A percentile compares a stretch with the other conserved stretches of the same genome.
phyloP scores from a whole-genome alignment of 2,329 filamentous ascomycete genomes.

The Colletotrichum sidae region DNA sequence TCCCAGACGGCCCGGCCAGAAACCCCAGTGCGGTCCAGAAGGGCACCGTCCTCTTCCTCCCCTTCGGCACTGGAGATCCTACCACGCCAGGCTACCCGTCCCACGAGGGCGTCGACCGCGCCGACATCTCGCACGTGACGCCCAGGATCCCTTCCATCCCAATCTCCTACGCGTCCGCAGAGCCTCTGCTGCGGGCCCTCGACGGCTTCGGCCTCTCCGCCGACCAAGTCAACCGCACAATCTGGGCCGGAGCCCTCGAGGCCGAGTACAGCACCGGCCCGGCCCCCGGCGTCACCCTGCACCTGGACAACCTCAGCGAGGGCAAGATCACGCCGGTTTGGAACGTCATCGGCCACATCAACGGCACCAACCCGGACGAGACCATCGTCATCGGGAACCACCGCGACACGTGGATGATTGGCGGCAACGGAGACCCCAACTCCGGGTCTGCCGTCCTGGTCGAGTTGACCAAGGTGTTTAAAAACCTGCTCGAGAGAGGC shows the following conservation, averaged over 20 bases:
- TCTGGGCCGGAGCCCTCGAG: conserved; percentile 67
- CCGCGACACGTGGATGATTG: conserved; percentile 84
- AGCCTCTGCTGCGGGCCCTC: conserved; percentile 81
- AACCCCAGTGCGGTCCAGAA: conserved; percentile 83
- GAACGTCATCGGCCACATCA: conserved; percentile 85
- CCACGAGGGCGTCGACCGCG: conserved; percentile 75
- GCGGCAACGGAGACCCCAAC: conserved; percentile 88
- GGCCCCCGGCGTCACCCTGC: conserved; percentile 69
- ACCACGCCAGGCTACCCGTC: conserved; percentile 88
- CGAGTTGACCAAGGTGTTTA: conserved; percentile 80
- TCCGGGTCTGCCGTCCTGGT: conserved; percentile 82
- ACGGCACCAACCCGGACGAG: conserved; percentile 80
- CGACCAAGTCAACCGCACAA: conserved; percentile 69
- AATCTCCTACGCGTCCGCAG: conserved; percentile 80
- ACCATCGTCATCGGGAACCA: conserved; percentile 85
- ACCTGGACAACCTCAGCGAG: conserved; percentile 72
- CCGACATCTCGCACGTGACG: conserved; percentile 70
- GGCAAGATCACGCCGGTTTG: conserved; percentile 78
- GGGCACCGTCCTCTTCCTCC: conserved; percentile 77
- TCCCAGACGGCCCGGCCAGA: conserved; percentile 72
- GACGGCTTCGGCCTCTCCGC: conserved; percentile 80
- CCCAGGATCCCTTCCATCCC: conserved; percentile 85
- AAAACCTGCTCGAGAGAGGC: conserved; percentile 74
- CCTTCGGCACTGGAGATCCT: conserved; percentile 71
- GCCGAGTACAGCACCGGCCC: conserved; percentile 57